Percentiles rank a stretch among this genome's conserved stretches.
These are phyloP conservation scores for Epichloe baconii DNA, from an alignment of 2,329 filamentous ascomycete species.

Conservation along the genomic window DNA sequence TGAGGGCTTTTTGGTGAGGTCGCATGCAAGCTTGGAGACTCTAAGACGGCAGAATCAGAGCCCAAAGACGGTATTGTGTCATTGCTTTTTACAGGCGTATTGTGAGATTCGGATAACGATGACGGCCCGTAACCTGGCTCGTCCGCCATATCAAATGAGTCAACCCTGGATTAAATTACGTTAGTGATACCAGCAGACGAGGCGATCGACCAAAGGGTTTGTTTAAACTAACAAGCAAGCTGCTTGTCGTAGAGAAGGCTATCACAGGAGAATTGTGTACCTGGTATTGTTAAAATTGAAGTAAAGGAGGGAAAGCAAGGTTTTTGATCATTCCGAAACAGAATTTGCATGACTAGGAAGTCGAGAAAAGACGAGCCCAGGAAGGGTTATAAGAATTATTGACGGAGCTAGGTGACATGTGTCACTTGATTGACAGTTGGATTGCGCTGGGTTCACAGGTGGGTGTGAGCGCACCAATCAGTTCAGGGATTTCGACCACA, in stretches of 20 bases:
- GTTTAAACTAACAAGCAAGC: not conserved
- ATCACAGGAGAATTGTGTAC: not conserved
- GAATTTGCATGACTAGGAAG: not conserved
- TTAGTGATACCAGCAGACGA: not conserved
- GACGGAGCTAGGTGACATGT: no score
- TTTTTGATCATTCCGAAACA: not conserved
- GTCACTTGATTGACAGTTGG: no score
- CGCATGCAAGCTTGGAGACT: constrained; percentile 38
- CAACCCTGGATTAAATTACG: not conserved
- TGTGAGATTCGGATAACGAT: constrained; percentile 16
- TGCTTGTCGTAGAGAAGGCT: not conserved
- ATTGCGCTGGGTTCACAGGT: no score
- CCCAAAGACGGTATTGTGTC: constrained; percentile 26
- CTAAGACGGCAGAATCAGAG: constrained; percentile 29
- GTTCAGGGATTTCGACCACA: no score
- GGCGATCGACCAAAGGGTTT: not conserved
- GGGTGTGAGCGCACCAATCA: no score
- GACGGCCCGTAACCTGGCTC: not conserved
- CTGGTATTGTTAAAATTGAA: not conserved
- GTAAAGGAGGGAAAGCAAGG: not conserved
- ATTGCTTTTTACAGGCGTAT: constrained; percentile 30
- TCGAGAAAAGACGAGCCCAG: no score
- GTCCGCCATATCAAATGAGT: constrained; percentile 3
- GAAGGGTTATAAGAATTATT: no score
- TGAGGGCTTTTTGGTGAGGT: constrained; percentile 35